phyloP scores from a whole-genome alignment of 2,329 filamentous ascomycete genomes.

The Pseudohalonectria lignicola region DNA sequence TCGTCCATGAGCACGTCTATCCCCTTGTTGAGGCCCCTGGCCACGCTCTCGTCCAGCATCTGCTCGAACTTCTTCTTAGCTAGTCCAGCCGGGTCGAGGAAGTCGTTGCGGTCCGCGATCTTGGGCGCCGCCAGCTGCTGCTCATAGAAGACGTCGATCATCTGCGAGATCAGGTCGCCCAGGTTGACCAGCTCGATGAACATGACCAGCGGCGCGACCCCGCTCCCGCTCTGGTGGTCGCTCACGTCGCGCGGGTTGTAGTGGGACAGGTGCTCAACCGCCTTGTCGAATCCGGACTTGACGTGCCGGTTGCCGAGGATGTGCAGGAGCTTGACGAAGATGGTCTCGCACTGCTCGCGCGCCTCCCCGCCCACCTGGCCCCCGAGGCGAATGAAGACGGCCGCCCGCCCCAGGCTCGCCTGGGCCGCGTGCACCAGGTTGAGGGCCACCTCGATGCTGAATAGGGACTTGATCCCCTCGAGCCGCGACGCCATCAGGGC shows the following conservation, averaged over 20 bases:
- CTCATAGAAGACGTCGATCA: constrained; percentile 98
- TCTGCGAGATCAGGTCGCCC: constrained; percentile 93
- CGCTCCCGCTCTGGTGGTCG: constrained; percentile 51
- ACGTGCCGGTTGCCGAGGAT: constrained; percentile 81
- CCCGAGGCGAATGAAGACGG: constrained; percentile 70
- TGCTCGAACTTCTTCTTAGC: constrained; percentile 99
- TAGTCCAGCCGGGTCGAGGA: constrained; percentile 79
- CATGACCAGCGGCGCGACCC: constrained; percentile 83
- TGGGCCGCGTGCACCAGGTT: constrained; percentile 85
- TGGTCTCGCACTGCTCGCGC: constrained; percentile 75
- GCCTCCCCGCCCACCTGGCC: constrained; percentile 75
- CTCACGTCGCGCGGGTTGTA: constrained; percentile 83
- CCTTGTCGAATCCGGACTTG: constrained; percentile 86
- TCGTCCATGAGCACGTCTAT: constrained; percentile 98
- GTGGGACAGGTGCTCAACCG: constrained; percentile 77
- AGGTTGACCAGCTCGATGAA: constrained; percentile 98
- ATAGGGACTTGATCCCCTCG: constrained; percentile 88
- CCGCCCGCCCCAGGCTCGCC: constrained; percentile 72
- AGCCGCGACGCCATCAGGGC: constrained; percentile 91
- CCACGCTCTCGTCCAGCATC: constrained; percentile 94
- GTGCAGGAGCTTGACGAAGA: constrained; percentile 76
- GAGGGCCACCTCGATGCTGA: constrained; percentile 91
- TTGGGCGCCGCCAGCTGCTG: constrained; percentile 79
- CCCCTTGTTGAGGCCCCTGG: constrained; percentile 90
- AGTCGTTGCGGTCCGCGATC: constrained; percentile 86